These are phyloP conservation scores for Pleurotus pulmonarius DNA, from an alignment of 768 basidiomycete species.

Conservation along the genomic window DNA sequence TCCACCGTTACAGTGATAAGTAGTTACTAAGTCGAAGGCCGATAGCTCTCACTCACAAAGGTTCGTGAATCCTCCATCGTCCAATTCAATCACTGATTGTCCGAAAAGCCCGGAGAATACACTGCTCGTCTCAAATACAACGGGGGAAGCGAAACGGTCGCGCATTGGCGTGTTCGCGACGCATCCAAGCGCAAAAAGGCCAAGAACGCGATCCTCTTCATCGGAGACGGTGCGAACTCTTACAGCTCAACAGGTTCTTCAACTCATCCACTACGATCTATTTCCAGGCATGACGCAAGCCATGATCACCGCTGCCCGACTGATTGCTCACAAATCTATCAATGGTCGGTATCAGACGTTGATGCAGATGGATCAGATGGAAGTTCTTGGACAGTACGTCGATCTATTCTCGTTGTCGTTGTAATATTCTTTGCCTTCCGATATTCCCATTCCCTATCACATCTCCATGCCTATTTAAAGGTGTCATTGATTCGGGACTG, in stretches of 20 bases:
- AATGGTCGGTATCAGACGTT: constrained; percentile 42
- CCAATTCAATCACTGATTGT: neutral
- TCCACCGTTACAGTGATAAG: too few species aligned
- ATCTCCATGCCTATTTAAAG: too few species aligned
- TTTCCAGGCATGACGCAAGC: constrained; percentile 40
- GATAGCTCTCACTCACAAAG: constrained; percentile 24
- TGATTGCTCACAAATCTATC: constrained; percentile 43
- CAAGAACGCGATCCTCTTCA: constrained; percentile 43
- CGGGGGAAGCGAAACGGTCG: constrained; percentile 28
- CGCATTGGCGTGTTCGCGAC: constrained; percentile 35
- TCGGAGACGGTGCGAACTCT: constrained; percentile 35
- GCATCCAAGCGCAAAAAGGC: constrained; percentile 29
- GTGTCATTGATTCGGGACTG: too few species aligned
- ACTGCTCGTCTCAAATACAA: constrained; percentile 35
- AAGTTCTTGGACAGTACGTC: constrained; percentile 37
- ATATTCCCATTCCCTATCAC: neutral
- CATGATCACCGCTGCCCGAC: constrained; percentile 44
- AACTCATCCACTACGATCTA: neutral
- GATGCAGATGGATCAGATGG: constrained; percentile 48
- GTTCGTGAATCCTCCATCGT: constrained; percentile 11
- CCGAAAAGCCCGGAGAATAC: constrained; percentile 32
- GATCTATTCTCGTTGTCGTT: neutral
- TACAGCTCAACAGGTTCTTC: neutral
- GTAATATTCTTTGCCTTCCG: neutral
- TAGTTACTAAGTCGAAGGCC: neutral